Conservation (phyloP, 495 filamentous ascomycete species). For the Aspergillus heteromorphus region DNA sequence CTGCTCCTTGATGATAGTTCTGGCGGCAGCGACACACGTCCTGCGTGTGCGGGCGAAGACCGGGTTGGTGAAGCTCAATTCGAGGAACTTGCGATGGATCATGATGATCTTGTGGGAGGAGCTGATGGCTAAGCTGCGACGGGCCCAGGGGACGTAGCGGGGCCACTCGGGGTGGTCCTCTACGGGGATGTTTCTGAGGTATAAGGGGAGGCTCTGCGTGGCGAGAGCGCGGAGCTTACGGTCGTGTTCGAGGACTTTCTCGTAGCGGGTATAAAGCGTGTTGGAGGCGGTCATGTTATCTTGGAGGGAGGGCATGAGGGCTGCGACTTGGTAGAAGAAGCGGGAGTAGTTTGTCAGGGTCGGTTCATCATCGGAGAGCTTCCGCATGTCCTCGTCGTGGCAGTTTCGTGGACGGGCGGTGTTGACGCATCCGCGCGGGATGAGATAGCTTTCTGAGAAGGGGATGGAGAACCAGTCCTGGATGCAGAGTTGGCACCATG, state of each 20-base stretch:
- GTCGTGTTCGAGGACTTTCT: slow-evolving; percentile 36
- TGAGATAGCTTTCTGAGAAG: slow-evolving; percentile 35
- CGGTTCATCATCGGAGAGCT: slow-evolving; percentile 25
- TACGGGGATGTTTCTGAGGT: slow-evolving; percentile 22
- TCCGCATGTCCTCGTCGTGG: slow-evolving; percentile 27
- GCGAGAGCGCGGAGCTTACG: slow-evolving; percentile 26
- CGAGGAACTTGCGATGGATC: slow-evolving; percentile 41
- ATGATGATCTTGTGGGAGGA: slow-evolving; percentile 42
- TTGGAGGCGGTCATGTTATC: slow-evolving; percentile 27
- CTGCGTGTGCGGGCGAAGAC: slow-evolving; percentile 34
- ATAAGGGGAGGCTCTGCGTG: slow-evolving; percentile 21
- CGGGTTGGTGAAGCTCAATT: slow-evolving; percentile 33
- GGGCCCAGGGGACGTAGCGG: slow-evolving; percentile 31
- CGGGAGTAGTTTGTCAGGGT: slow-evolving; percentile 27
- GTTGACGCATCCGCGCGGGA: slow-evolving; percentile 27
- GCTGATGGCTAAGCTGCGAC: slow-evolving; percentile 30
- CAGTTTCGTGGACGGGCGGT: slow-evolving; percentile 27
- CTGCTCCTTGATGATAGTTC: slow-evolving; percentile 36
- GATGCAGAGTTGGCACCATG: slow-evolving; percentile 36
- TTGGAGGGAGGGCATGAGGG: slow-evolving; percentile 32
- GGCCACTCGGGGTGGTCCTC: slow-evolving; percentile 31
- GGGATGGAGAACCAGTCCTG: slow-evolving; percentile 46
- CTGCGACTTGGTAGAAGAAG: slow-evolving; percentile 32
- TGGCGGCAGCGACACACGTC: slow-evolving; percentile 33
- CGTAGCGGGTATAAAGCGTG: slow-evolving; percentile 31